phyloP scores from a whole-genome alignment of 331 rosid genomes.

The Malus hybrid region DNA sequence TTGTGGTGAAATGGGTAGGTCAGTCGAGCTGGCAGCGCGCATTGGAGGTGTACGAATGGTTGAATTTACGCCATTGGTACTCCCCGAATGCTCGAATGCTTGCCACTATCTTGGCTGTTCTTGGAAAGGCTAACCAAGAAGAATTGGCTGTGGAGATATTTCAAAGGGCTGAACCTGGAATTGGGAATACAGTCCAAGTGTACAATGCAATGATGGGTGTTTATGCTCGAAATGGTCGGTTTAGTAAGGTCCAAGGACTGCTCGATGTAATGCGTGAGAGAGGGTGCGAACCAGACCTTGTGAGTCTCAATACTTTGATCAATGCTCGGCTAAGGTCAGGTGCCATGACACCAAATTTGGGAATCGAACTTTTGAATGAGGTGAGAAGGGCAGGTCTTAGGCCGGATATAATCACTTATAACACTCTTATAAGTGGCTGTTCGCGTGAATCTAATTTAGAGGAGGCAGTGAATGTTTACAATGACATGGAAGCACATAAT shows the following conservation, averaged over 20 bases:
- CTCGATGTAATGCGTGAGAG: constrained; percentile 63
- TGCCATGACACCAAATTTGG: constrained; percentile 55
- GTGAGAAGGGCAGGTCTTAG: constrained; percentile 69
- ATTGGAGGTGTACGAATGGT: constrained; percentile 88
- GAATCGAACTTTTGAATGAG: constrained; percentile 58
- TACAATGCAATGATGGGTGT: constrained; percentile 98
- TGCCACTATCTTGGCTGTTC: constrained; percentile 71
- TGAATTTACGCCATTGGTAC: constrained; percentile 76
- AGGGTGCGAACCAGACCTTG: constrained; percentile 83
- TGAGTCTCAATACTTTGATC: constrained; percentile 83
- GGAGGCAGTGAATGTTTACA: constrained; percentile 56
- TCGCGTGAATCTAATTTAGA: constrained; percentile 75
- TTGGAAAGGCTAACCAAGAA: constrained; percentile 89
- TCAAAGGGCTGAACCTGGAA: constrained; percentile 41
- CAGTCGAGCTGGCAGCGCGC: constrained; percentile 73
- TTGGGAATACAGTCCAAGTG: constrained; percentile 60
- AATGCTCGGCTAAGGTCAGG: constrained; percentile 78
- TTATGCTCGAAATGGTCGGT: constrained; percentile 66
- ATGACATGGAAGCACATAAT: constrained; percentile 55
- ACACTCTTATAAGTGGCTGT: constrained; percentile 88
- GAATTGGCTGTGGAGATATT: constrained; percentile 79
- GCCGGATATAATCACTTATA: constrained; percentile 83
- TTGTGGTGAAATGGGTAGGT: constrained; percentile 89
- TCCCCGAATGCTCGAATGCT: constrained; percentile 89
- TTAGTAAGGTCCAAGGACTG: constrained; percentile 52